Evolutionary conservation across 2,329 filamentous ascomycete genomes (phyloP), one percentile per base, ranked within the genome.

Genomic region (Elsinoe ampelina): DNA sequence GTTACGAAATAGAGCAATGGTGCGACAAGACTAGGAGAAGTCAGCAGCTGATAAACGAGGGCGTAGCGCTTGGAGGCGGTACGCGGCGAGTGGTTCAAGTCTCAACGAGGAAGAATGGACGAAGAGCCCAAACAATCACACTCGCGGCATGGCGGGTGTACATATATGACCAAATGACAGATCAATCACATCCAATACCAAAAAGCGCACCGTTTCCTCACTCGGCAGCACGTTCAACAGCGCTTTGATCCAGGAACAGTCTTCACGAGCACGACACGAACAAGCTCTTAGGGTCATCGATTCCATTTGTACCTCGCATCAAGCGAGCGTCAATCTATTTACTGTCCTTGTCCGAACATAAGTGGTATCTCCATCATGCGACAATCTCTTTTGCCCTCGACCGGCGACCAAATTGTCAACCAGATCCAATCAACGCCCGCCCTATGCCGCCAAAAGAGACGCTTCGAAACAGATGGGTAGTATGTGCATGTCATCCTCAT

Each of bases 1-100:
- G 70, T 79, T 56, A 79, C 80, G 59, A 81, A 85, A 74, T 85
- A 59, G 52, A 2, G 4, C 4, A 8, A 52, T 22, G n/a, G 3
- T 22, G 45, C 26, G 20, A 17, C 3, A 17, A 17, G 15, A 52
- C 5, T 10, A n/a, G 30, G 15, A 12, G 30, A 30, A 8, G 26
- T 26, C 22, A 26, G 22, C 22, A 26, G 6, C 22, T 26, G 22
- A 26, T 26, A 6, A 3, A 26, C 22, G 22, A 6, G 6, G 6
- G 22, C 22, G 3, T 26, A 3, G 22, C 6, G 6, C 22, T 26
- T 26, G 3, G 22, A 26, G 22, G 22, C 22, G 22, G 22, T 6
- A 26, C 22, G 22, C 22, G 4, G 7, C 26, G 26, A 30, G 26
- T 30, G 26, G 8, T 30, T 7, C 4, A 30, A 30, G 26, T 5